A percentile compares a stretch with the other conserved stretches of the same genome.
Conservation (phyloP, 202 grass and related monocot genomes). For the Schoenoplectus tabernaemontani region DNA sequence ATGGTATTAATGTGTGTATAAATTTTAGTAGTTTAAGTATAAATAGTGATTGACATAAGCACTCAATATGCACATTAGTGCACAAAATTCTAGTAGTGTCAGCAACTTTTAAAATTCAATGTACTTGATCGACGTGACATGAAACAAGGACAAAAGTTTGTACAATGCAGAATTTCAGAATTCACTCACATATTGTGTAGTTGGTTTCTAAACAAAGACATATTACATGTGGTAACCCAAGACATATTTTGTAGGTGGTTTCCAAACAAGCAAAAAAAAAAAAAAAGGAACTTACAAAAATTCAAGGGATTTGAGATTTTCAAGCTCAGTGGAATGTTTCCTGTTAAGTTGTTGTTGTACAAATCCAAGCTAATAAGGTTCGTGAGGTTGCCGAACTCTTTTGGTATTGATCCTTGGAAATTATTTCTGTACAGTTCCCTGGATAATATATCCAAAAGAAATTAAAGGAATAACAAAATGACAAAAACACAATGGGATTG, state of each 20-base stretch:
- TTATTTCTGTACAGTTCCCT: conserved; percentile 81
- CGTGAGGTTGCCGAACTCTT: conserved; percentile 50
- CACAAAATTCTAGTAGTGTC: no score
- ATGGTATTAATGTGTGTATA: no score
- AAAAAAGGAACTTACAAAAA: conserved; percentile 50
- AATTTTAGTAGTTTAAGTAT: no score
- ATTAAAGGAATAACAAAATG: not conserved
- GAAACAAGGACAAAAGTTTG: not conserved
- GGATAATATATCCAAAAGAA: not conserved
- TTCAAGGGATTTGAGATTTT: conserved; percentile 49
- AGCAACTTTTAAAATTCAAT: no score
- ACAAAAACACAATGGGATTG: no score
- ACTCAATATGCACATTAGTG: no score
- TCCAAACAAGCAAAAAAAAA: not conserved
- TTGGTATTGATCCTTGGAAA: conserved; percentile 49
- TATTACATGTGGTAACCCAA: not conserved
- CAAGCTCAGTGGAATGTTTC: conserved; percentile 50
- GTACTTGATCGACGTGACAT: no score
- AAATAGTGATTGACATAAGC: no score
- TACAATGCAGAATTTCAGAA: not conserved
- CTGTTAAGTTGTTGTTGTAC: conserved; percentile 66
- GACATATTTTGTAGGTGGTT: not conserved
- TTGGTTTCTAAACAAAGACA: not conserved
- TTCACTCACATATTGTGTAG: not conserved
- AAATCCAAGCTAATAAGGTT: conserved; percentile 61